phyloP scores from a whole-genome alignment of 1,284 basidiomycete species.

The Sphagnurus paluster region DNA sequence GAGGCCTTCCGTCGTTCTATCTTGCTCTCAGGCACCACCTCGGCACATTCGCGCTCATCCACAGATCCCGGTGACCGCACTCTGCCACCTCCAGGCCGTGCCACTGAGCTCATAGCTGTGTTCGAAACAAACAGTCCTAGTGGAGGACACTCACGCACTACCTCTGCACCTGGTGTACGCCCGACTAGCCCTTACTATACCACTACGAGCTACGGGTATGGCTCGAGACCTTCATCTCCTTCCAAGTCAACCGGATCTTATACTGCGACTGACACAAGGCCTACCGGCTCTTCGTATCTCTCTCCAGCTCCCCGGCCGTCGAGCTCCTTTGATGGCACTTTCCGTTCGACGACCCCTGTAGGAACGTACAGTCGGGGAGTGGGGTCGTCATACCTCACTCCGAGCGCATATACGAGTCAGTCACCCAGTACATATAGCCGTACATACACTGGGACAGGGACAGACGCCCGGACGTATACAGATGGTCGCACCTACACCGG shows the following conservation, averaged over 20 bases:
- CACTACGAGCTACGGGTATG: constrained; percentile 28
- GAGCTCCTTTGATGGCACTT: constrained; percentile 19
- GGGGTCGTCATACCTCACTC: constrained; percentile 28
- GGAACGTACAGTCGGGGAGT: constrained; percentile 23
- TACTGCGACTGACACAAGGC: constrained; percentile 32
- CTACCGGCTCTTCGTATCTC: constrained; percentile 30
- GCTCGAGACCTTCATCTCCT: constrained; percentile 40
- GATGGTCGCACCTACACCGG: constrained; percentile 20
- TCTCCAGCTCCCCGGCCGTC: constrained; percentile 30
- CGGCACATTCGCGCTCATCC: constrained; percentile 40
- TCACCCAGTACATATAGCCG: constrained; percentile 24
- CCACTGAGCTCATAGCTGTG: constrained; percentile 70
- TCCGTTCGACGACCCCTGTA: constrained; percentile 28
- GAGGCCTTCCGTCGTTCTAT: constrained; percentile 44
- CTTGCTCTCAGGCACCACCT: constrained; percentile 29
- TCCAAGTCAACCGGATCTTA: constrained; percentile 35
- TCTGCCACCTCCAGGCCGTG: constrained; percentile 56
- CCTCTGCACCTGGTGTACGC: constrained; percentile 55
- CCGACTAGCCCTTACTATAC: constrained; percentile 51
- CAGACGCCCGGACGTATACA: constrained; percentile 22
- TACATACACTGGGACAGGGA: constrained; percentile 25
- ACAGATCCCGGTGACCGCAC: constrained; percentile 44
- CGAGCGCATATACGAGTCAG: constrained; percentile 30
- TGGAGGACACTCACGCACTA: constrained; percentile 47
- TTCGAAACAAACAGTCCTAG: constrained; percentile 60